A percentile compares a stretch with the other conserved stretches of the same genome.
Evolutionary conservation across 2,329 filamentous ascomycete genomes (phyloP).

Genomic region (Calonectria hawksworthii): DNA sequence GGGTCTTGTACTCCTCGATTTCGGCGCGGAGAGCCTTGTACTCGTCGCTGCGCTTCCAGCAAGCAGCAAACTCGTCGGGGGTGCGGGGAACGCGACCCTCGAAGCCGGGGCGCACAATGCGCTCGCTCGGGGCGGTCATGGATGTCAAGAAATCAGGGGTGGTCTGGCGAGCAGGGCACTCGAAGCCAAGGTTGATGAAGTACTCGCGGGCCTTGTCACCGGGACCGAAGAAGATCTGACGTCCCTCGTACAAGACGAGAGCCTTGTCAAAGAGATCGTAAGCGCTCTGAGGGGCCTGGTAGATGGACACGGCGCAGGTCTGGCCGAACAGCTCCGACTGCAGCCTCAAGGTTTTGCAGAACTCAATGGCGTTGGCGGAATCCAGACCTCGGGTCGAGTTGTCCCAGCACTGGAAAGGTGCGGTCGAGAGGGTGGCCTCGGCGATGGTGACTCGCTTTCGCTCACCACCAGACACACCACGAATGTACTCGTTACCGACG

Average conservation of each 20-base stretch:
- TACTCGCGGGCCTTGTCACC: slow-evolving; percentile 21
- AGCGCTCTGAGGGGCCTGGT: slow-evolving; percentile 27
- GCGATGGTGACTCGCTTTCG: slow-evolving; percentile 28
- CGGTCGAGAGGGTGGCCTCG: slow-evolving; percentile 24
- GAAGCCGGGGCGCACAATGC: slow-evolving; percentile 17
- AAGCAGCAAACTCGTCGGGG: slow-evolving; percentile 22
- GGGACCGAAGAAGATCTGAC: slow-evolving; percentile 27
- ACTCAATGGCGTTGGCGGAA: slow-evolving; percentile 29
- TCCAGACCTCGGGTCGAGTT: slow-evolving; percentile 25
- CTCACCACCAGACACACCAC: slow-evolving; percentile 26
- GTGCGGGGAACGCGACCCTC: slow-evolving; percentile 22
- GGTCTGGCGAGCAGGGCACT: slow-evolving; percentile 25
- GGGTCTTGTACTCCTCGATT: slow-evolving; percentile 22
- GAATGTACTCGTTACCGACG: slow-evolving; percentile 27
- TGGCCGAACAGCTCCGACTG: slow-evolving; percentile 27
- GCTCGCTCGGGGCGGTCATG: slow-evolving; percentile 24
- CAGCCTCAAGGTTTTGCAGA: slow-evolving; percentile 23
- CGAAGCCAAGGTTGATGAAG: slow-evolving; percentile 26
- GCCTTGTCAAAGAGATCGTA: slow-evolving; percentile 30
- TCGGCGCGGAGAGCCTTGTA: slow-evolving; percentile 18
- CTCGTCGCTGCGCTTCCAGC: slow-evolving; percentile 23
- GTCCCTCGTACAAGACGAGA: slow-evolving; percentile 24
- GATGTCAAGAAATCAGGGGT: slow-evolving; percentile 27
- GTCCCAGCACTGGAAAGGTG: slow-evolving; percentile 28
- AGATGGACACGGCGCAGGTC: slow-evolving; percentile 29